Evolutionary conservation across 2,329 filamentous ascomycete genomes (phyloP).

Genomic region (Aspergillus udagawae): DNA sequence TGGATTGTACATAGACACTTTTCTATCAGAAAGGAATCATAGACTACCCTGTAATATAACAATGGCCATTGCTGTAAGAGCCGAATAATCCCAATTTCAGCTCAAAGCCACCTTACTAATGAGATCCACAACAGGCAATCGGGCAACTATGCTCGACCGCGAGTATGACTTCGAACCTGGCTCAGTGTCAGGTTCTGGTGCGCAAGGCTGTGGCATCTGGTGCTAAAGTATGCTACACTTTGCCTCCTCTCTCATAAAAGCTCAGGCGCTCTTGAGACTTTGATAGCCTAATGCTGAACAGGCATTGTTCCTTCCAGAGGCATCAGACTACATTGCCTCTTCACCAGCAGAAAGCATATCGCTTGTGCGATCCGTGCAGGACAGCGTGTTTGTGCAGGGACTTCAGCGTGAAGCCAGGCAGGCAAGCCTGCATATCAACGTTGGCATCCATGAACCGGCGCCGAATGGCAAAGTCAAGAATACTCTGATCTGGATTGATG

Average conservation of each 20-base stretch:
- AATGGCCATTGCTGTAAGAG: constrained; percentile 30
- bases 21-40: background rate
- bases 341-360: constrained; percentile 64
- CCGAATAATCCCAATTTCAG: background rate
- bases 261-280: background rate
- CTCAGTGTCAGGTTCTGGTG: constrained; percentile 69
- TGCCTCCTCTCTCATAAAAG: background rate
- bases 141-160: constrained; percentile 86
- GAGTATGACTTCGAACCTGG: constrained; percentile 72
- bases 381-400: constrained; percentile 71
- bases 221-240: constrained; percentile 59
- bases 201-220: constrained; percentile 69
- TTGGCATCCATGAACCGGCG: constrained; percentile 78
- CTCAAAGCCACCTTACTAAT: constrained; percentile 4
- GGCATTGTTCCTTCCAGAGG: constrained; percentile 88
- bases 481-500: constrained; percentile 63
- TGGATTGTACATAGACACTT: background rate
- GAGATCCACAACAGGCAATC: constrained; percentile 58
- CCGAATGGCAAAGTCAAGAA: constrained; percentile 55
- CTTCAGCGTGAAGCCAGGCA: constrained; percentile 64
- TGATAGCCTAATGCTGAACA: constrained; percentile 27
- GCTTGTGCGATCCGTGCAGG: constrained; percentile 63
- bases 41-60: background rate
- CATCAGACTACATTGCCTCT: constrained; percentile 78
- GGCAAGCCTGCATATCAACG: constrained; percentile 68